phyloP scores from a whole-genome alignment of 495 filamentous ascomycete genomes.

The Rusavskia elegans region DNA sequence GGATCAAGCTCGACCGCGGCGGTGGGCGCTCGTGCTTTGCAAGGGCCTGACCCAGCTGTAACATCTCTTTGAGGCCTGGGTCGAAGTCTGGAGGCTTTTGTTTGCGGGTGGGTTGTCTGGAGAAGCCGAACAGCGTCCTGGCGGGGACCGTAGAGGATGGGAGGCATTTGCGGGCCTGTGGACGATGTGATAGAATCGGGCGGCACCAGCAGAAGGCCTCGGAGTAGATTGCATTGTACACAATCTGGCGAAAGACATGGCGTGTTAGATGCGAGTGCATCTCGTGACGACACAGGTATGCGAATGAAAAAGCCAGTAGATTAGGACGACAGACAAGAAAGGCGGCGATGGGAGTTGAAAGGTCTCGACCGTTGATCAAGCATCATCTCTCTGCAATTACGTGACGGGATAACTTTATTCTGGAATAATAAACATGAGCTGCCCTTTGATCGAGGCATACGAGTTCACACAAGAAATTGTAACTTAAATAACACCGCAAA shows the following conservation, averaged over 20 bases:
- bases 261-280: conserved; percentile 79
- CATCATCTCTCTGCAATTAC: too few relatives aligned
- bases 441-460: too few relatives aligned
- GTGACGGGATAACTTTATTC: too few relatives aligned
- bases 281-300: not conserved
- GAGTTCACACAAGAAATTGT: too few relatives aligned
- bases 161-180: conserved; percentile 1
- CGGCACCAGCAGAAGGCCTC: conserved; percentile 8
- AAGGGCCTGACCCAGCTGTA: conserved; percentile 29
- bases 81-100: conserved; percentile 38
- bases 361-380: too few relatives aligned
- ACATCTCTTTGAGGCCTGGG: conserved; percentile 43
- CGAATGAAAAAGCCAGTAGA: too few relatives aligned
- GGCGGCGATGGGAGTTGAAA: too few relatives aligned
- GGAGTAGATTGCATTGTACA: conserved; percentile 38
- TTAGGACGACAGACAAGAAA: too few relatives aligned
- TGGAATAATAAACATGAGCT: too few relatives aligned
- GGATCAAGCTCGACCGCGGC: conserved; percentile 36
- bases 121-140: conserved; percentile 42
- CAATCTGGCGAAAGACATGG: conserved; percentile 53
- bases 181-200: conserved; percentile 4
- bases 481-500: too few relatives aligned
- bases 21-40: conserved; percentile 39
- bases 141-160: conserved; percentile 13
- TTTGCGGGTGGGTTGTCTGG: conserved; percentile 34